Base-by-base conservation (phyloP, 2,329 filamentous ascomycete genomes). In the Kalaharituber pfeilii region DNA sequence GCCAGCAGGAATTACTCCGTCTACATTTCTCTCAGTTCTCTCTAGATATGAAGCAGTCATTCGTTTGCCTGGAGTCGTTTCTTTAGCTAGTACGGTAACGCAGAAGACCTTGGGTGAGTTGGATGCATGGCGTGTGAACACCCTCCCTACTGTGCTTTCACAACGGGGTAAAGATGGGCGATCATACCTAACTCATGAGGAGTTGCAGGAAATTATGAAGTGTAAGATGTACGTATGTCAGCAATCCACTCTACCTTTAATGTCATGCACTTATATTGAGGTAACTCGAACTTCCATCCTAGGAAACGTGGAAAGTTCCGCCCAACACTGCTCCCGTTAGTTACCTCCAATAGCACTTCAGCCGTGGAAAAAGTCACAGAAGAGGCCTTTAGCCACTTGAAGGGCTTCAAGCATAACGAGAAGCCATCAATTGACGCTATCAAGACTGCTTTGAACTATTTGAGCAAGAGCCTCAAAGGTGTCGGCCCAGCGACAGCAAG, bases 401-500 rank as follows among this genome's bases (percentile, higher is more conserved):
- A 64, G 8, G 64, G 69, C 28, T 59, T 66, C 7, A 22, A 53
- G 7, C 26, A 9, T 13, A 5, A 11, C 27, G 47, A 36, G 28
- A 18, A 3, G 13, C 49, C 53, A 13, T 53, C 58, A 9, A 30
- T 58, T 5, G 56, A 51, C 4, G 65, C 69, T 36, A 60, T 66
- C 0, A 53, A 68, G 1, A 65, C 69, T 6, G 73, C 78, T 2
- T 64, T 85, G 5, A 71, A 72, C 2, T 67, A 69, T 1, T 70
- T 88, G 9, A 73, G 72, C 1, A 72, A 72, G 53, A 56, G 63
- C 13, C 70, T 91, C n/a, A 80, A 73, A 59, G 85, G 85, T 29
- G 78, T 93, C 57, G 85, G 85, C 0, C 84, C 85, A 1, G 85
- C 85, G 6, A 89, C 84, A 0, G 84, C 83, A 0, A 85, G 82